Evolutionary conservation across 352 stramenopile species (phyloP), one percentile per base, ranked within the genome.

Genomic region (Phytophthora fragariaefolia): DNA sequence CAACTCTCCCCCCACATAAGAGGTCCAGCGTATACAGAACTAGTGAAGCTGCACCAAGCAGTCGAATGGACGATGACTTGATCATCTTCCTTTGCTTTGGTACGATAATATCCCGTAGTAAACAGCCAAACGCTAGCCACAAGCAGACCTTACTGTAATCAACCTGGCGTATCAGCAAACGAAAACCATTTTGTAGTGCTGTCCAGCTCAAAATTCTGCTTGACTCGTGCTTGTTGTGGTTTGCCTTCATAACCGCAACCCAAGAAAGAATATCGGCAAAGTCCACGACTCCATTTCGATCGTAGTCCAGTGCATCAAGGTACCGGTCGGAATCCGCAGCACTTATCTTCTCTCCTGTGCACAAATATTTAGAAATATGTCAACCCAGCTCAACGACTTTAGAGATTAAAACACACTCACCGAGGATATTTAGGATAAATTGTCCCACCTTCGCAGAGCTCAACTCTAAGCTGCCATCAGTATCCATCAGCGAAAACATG

Each of bases 401-500:
- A 26, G 5, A 20, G 20, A 18, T 27, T 38, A 12, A 30, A 2
- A 50, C 20, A 18, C 2, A 68, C 76, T 34, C 57, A 92, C 87
- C 81, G 23, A 95, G 66, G 27, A 93, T 87, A 62, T 91, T 91
- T 42, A 83, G 72, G 32, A 95, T 85, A 36, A 93, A 95, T 9
- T 83, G 74, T 6, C 68, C 71, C 27, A 95, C 70, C 51, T 95
- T 85, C 3, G 58, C 36, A 1, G 68, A 72, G 27, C 59, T 85
- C 13, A 95, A 62, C 18, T 77, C 78, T 66, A 92, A 85, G 27
- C 78, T 91, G 3, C 87, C 85, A 30, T 93, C 83, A 6, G 82
- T 87, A 59, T 95, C 87, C 61, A 95, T 85, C 6, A 95, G 69
- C 15, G 83, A 90, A 47, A 95, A 95, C 28, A 91, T 84, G 1